Percentiles rank a stretch among this genome's conserved stretches.
phyloP scores from a whole-genome alignment of 345 rosid species.

The Populus tremula region DNA sequence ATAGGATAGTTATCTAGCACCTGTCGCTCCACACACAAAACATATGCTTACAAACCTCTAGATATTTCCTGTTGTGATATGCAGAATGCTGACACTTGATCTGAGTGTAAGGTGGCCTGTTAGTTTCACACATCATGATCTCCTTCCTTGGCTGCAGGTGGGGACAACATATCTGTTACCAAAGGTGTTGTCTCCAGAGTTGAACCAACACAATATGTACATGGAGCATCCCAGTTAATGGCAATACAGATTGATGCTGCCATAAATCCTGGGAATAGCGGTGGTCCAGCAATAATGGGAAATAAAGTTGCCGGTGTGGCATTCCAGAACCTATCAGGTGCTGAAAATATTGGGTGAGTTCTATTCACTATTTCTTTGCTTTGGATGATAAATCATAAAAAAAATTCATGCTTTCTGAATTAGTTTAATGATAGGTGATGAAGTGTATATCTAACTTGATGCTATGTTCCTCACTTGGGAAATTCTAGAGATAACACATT shows the following conservation, averaged over 20 bases:
- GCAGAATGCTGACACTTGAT: not conserved
- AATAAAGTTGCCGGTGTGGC: slow-evolving; percentile 86
- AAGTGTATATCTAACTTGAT: not conserved
- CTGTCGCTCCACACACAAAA: too few relatives aligned
- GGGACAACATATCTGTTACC: slow-evolving; percentile 93
- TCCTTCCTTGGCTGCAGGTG: slow-evolving; percentile 48
- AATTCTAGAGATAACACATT: not conserved
- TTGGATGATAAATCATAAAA: not conserved
- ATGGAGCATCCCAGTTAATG: slow-evolving; percentile 80
- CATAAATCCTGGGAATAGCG: slow-evolving; percentile 87
- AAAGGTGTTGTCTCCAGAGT: slow-evolving; percentile 94
- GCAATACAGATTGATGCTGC: slow-evolving; percentile 97
- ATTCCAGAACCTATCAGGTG: slow-evolving; percentile 86
- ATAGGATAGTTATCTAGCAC: too few relatives aligned
- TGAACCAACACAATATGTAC: slow-evolving; percentile 85
- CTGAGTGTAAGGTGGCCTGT: not conserved
- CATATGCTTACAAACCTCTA: too few relatives aligned
- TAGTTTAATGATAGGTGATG: not conserved
- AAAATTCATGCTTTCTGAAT: not conserved
- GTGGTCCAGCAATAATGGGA: slow-evolving; percentile 92
- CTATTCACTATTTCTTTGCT: not conserved
- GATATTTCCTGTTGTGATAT: not conserved
- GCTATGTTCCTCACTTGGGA: not conserved
- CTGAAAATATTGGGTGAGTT: slow-evolving; percentile 91
- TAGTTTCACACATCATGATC: not conserved